phyloP scores from a whole-genome alignment of 257 asterid species.

The Penstemon davidsonii region DNA sequence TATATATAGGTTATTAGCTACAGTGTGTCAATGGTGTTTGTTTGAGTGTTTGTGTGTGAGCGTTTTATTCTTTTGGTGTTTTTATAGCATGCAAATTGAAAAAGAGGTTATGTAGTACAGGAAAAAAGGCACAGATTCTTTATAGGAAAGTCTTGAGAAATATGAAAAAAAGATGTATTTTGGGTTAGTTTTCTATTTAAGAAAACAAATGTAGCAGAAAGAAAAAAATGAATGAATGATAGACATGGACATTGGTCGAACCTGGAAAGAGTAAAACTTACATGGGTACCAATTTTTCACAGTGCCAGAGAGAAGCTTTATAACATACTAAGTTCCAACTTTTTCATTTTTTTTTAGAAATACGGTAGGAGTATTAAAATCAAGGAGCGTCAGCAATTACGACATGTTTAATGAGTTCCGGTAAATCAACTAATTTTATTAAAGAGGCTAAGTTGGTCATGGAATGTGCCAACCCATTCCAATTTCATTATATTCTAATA shows the following conservation, averaged over 20 bases:
- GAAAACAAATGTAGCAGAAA: constrained; percentile 25
- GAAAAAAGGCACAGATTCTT: constrained; percentile 21
- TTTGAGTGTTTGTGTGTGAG: neutral
- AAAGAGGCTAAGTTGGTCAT: too few species aligned
- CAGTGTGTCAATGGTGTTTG: constrained; percentile 19
- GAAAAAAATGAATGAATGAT: constrained; percentile 1
- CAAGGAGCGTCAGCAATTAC: too few species aligned
- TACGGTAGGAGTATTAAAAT: too few species aligned
- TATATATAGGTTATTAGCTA: constrained; percentile 22
- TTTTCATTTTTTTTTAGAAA: too few species aligned
- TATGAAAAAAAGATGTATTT: constrained; percentile 8
- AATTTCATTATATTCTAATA: too few species aligned
- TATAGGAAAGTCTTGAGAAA: constrained; percentile 27
- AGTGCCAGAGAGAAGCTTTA: neutral
- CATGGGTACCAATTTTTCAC: constrained; percentile 21
- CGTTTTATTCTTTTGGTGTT: neutral
- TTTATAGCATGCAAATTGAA: constrained; percentile 32
- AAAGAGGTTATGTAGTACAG: constrained; percentile 7
- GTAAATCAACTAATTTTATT: too few species aligned
- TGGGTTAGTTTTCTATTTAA: constrained; percentile 5
- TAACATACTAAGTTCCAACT: too few species aligned
- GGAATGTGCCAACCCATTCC: too few species aligned
- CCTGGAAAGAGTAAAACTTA: constrained; percentile 22
- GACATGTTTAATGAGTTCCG: too few species aligned
- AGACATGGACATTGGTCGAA: constrained; percentile 25